A percentile compares a stretch with the other conserved stretches of the same genome.
Conservation (phyloP, 306 rosid species). For the Trichosanthes truncata region DNA sequence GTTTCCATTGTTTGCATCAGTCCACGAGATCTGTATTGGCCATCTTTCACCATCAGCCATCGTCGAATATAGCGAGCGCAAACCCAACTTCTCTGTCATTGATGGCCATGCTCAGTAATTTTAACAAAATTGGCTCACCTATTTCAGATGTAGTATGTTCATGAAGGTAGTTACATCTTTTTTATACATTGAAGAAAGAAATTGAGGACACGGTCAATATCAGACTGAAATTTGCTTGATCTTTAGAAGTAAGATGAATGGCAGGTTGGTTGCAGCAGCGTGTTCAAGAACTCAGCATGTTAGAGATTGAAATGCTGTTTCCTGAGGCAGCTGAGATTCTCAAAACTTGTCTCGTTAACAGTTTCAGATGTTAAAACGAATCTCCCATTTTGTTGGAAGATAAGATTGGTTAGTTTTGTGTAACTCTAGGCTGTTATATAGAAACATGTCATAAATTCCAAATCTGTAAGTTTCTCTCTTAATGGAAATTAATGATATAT, state of each 20-base stretch:
- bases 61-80: slow-evolving; percentile 42
- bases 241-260: neutral
- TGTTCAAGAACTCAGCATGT: neutral
- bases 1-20: slow-evolving; percentile 78
- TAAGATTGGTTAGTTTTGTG: neutral
- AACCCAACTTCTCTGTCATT: slow-evolving; percentile 26
- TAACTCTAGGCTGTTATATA: neutral
- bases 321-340: slow-evolving; percentile 1
- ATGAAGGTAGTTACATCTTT: neutral
- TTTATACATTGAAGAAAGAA: neutral
- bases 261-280: neutral
- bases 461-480: neutral
- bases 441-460: neutral
- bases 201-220: neutral
- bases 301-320: neutral
- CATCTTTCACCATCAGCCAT: slow-evolving; percentile 85
- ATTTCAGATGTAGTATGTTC: neutral
- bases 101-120: slow-evolving; percentile 10
- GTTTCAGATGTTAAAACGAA: neutral
- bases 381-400: neutral
- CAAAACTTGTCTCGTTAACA: neutral
- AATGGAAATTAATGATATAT: neutral
- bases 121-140: slow-evolving; percentile 3
- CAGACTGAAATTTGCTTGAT: neutral
- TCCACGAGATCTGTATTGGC: slow-evolving; percentile 71